Base-by-base conservation (phyloP, 2,329 filamentous ascomycete genomes). In the Pyrenophora teres region DNA sequence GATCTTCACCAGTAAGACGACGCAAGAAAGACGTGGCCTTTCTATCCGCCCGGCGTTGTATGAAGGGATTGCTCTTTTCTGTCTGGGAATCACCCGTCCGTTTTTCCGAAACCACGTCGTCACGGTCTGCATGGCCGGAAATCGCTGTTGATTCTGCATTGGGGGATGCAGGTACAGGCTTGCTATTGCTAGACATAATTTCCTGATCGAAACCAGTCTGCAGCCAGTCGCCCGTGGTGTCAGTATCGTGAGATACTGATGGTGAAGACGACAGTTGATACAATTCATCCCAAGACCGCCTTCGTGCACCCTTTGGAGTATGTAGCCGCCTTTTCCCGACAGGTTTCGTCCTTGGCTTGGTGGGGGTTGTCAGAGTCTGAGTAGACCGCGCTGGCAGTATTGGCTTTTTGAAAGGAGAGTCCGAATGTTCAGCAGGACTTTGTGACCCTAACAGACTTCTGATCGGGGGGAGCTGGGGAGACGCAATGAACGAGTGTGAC, bases 131-230 rank as follows among this genome's bases (percentile, higher is more conserved):
- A 47, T 73, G 74, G 47, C 57, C 70, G 53, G 68, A 81, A 58
- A 68, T 73, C 6, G 74, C 74, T 33, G 60, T 71, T 5, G 75
- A 77, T 4, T 70, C 69, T 38, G 69, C 71, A 33, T 63, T 58
- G 21, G 76, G 75, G 16, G 72, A 77, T 64, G 57, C 75, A 71
- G 65, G 78, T 60, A 67, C 63, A 59, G 52, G 75, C 69, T 67
- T 80, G 35, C 62, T 72, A 44, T 77, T 78, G 60, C 75, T 77
- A 1, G 74, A 76, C 9, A 76, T 53, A 10, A 72, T 58, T 41
- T 67, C 65, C 7, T 51, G 35, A 6, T 60, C 48, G 15, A 36
- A 33, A 19, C 19, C 25, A 44, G 32, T 47, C 5, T 35, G 52
- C 13, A 52, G 1, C 27, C 49, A 52, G 18, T 52, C 52, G 32